phyloP scores from a whole-genome alignment of 345 rosid species.

The Aquilaria yunnanensis region DNA sequence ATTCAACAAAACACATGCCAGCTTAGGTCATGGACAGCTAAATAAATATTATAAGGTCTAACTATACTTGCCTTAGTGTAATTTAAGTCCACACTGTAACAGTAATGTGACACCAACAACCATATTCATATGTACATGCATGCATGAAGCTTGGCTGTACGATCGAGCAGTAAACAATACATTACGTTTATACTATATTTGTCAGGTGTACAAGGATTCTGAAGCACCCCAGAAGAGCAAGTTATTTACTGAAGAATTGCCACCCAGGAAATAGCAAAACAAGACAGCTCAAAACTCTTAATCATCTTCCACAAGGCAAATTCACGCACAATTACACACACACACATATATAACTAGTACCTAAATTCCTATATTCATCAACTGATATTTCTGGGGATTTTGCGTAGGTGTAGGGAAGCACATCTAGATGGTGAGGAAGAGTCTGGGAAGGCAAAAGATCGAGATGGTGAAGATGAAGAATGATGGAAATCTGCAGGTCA shows the following conservation, averaged over 20 bases:
- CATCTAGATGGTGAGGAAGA: conserved; percentile 17
- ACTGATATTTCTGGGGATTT: no score
- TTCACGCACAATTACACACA: no score
- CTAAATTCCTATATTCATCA: no score
- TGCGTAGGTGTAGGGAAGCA: no score
- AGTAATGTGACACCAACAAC: no score
- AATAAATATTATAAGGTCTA: no score
- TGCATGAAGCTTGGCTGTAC: no score
- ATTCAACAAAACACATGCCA: neutral
- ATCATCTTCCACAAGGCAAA: neutral
- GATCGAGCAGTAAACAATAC: no score
- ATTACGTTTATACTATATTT: conserved; percentile 6
- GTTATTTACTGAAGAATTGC: neutral
- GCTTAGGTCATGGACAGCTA: neutral
- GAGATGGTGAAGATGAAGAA: conserved; percentile 31
- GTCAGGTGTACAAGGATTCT: neutral
- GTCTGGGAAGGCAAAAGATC: conserved; percentile 30
- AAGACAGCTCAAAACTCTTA: conserved; percentile 4
- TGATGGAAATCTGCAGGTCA: conserved; percentile 28
- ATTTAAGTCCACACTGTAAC: no score
- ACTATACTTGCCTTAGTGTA: no score
- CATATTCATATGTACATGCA: no score
- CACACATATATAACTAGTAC: no score
- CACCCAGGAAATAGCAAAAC: neutral
- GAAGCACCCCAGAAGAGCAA: conserved; percentile 14